Evolutionary conservation across 805 yeast species (phyloP), one percentile per base, ranked within the genome.

Genomic region (Candida hungchunana): DNA sequence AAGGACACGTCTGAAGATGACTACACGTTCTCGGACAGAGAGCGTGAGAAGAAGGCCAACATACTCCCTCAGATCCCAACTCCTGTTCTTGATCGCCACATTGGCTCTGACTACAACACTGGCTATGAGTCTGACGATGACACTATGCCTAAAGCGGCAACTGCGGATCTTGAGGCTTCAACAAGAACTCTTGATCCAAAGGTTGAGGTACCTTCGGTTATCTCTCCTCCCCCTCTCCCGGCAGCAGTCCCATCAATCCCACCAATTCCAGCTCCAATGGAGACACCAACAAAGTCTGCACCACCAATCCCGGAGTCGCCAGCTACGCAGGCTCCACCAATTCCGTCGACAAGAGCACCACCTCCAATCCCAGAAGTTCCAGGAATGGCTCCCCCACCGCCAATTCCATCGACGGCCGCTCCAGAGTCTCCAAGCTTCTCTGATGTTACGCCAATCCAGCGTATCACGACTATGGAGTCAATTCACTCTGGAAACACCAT

Each of bases 121-220:
- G 87, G 87, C 0, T 79, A 79, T 49, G 86, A 82, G 37, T 86
- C 86, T 0, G 88, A 82, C 51, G 83, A 75, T 31, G 79, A 72
- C 37, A 31, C 36, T 7, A 19, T 24, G 17, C 37, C 34, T 6
- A 61, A 66, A 0, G 59, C 57, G 2, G 25, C 24, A 12, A 20
- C 37, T 5, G 39, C 32, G 7, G 37, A 37, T 10, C 6, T 40
- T 26, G 39, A 40, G 25, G 17, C 32, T 11, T 39, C 39, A 8
- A 21, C 21, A 2, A 34, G 16, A 14, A 36, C 44, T 13, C 30
- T 40, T 17, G 44, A 36, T 12, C 43, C 39, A 15, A 12, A 9
- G 18, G n/a, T 13, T 13, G 25, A 6, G 7, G 13, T 13, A 13
- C 14, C 34, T 12, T 29, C 23, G n/a, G n/a, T n/a, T n/a, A n/a